Evolutionary conservation across 768 basidiomycete species (phyloP).

Genomic region (Neoboletus magnificus): DNA sequence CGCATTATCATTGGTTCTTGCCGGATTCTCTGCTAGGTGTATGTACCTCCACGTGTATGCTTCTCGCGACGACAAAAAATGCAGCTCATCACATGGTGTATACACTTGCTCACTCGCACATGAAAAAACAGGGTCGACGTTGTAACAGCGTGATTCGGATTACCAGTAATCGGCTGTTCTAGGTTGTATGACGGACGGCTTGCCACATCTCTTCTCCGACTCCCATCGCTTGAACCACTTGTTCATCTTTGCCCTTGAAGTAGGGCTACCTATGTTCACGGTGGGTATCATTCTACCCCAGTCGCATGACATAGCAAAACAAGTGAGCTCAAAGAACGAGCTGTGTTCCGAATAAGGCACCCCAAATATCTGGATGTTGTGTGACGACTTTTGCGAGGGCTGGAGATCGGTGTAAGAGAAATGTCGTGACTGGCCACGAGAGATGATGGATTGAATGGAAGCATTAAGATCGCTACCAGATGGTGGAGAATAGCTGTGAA

Average conservation of each 20-base stretch:
- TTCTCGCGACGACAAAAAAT: conserved; percentile 19
- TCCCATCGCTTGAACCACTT: conserved; percentile 92
- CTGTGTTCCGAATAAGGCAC: conserved; percentile 96
- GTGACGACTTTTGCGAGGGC: conserved; percentile 67
- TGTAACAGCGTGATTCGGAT: not conserved
- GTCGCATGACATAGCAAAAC: conserved; percentile 85
- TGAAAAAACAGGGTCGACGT: too few relatives aligned
- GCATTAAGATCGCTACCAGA: conserved; percentile 60
- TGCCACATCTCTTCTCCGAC: conserved; percentile 62
- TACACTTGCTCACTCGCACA: not conserved
- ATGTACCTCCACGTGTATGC: conserved; percentile 22
- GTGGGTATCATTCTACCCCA: conserved; percentile 94
- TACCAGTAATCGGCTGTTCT: conserved; percentile 49
- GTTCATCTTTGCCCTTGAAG: conserved; percentile 77
- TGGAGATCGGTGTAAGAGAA: conserved; percentile 72
- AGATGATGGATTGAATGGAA: conserved; percentile 65
- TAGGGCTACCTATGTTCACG: conserved; percentile 78
- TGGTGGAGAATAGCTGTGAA: conserved; percentile 59
- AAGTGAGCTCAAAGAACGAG: conserved; percentile 92
- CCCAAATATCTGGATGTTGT: conserved; percentile 69
- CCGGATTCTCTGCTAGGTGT: conserved; percentile 4
- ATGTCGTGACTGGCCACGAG: conserved; percentile 56
- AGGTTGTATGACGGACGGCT: conserved; percentile 34
- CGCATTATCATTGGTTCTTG: conserved; percentile 1
- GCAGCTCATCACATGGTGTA: conserved; percentile 13